Percentiles rank a stretch among this genome's conserved stretches.
Conservation (phyloP, 176 grass and related monocot genomes). For the Ensete glaucum region DNA sequence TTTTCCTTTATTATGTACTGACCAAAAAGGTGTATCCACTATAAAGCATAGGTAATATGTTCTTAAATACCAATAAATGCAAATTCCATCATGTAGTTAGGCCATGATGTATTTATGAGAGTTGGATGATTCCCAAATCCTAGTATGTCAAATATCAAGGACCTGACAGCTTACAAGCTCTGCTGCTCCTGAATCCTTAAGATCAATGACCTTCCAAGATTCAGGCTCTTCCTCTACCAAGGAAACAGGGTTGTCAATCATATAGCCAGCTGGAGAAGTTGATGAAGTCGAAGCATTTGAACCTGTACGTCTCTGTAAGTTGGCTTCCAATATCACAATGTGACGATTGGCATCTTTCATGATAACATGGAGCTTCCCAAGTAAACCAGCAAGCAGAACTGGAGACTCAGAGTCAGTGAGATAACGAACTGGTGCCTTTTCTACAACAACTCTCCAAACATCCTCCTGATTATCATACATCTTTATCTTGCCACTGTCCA, state of each 20-base stretch:
- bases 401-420: slow-evolving; percentile 41
- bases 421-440: slow-evolving; percentile 42
- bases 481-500: slow-evolving; percentile 56
- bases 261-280: slow-evolving; percentile 1
- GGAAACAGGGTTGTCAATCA: slow-evolving; percentile 12
- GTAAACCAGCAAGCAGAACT: slow-evolving; percentile 51
- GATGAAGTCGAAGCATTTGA: slow-evolving; percentile 5
- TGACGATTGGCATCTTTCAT: slow-evolving; percentile 34
- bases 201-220: slow-evolving; percentile 47
- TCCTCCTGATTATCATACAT: slow-evolving; percentile 62
- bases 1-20: background rate
- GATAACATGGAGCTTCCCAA: slow-evolving; percentile 68
- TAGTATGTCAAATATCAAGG: slow-evolving; percentile 25
- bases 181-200: slow-evolving; percentile 36
- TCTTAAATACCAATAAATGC: background rate
- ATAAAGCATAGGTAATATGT: background rate
- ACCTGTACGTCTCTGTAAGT: slow-evolving; percentile 14
- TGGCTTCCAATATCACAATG: slow-evolving; percentile 47
- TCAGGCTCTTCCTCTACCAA: slow-evolving; percentile 26
- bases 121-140: background rate
- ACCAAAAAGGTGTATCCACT: background rate
- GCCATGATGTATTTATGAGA: background rate
- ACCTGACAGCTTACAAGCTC: slow-evolving; percentile 80
- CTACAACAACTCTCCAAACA: slow-evolving; percentile 50
- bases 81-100: background rate